Base-by-base conservation (phyloP, 2,329 filamentous ascomycete genomes). In the Incumbomyces lentus region DNA sequence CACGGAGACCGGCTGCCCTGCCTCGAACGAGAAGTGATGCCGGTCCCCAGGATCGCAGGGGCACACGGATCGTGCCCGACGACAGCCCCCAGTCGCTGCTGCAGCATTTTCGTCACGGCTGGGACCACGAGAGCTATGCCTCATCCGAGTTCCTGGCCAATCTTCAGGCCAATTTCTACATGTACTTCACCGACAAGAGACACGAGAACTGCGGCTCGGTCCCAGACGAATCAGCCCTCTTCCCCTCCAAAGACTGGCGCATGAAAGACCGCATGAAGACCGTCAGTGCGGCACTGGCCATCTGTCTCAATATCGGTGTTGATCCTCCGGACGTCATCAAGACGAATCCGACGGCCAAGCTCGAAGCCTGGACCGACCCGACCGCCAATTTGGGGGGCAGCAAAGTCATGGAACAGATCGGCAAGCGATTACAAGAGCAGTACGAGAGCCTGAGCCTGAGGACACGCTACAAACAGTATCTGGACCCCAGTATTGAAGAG, bases 151-250 rank as follows among this genome's bases (percentile, higher is more conserved):
- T 93, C 59, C 84, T 93, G 57, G 84, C 84, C 48, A 77, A 88
- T 55, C 73, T 95, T 53, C 86, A 84, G 44, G 88, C 83, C 84
- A 93, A 87, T 56, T 98, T 94, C 79, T 96, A 95, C 71, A 96
- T 96, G 90, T 98, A 98, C 68, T 98, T 86, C 66, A 95, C 90
- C 53, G 92, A 98, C 66, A 96, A 96, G 67, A 83, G 90, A 44
- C 92, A 98, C 67, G 92, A 96, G 63, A 92, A 87, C 17, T 90
- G 87, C 31, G 92, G 88, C 17, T 87, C 89, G 55, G 86, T 88
- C 13, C 86, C 88, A 61, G 63, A 62, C 17, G 68, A 68, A 47
- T 68, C 66, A 53, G 62, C 61, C 31, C 67, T 64, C 49, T 75
- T 79, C 44, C 75, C 94, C 5, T 68, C 62, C 42, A 85, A 94